phyloP scores from a whole-genome alignment of 805 yeast species.

The Teunomyces barrocoloradensis region DNA sequence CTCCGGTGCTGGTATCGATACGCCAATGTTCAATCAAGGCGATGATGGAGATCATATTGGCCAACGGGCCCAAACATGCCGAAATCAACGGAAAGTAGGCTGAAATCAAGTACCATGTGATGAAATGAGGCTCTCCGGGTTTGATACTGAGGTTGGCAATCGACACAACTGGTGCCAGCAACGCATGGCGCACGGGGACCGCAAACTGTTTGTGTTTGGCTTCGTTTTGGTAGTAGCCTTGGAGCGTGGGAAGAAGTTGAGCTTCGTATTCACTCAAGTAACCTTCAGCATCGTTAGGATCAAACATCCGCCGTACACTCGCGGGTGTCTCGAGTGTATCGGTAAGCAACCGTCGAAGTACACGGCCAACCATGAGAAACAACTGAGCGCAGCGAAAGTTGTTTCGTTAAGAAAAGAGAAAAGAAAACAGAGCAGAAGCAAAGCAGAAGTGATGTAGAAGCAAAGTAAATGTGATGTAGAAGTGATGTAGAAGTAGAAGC shows the following conservation, averaged over 20 bases:
- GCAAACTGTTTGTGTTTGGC: constrained; percentile 4
- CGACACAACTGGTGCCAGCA: constrained; percentile 31
- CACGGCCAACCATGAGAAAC: not conserved
- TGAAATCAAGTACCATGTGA: constrained; percentile 64
- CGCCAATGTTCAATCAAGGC: constrained; percentile 75
- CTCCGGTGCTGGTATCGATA: constrained; percentile 19
- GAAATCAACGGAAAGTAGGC: constrained; percentile 72
- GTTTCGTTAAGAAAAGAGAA: not conserved
- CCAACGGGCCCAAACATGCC: constrained; percentile 76
- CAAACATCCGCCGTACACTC: not conserved
- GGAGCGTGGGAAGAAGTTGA: not conserved
- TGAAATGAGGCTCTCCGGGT: constrained; percentile 37
- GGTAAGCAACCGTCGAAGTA: not conserved
- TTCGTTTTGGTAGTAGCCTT: not conserved
- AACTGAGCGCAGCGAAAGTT: no score
- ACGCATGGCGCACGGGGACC: constrained; percentile 26
- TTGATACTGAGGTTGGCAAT: constrained; percentile 29
- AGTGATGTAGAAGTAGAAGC: no score
- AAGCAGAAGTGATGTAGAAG: no score
- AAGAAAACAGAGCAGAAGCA: not conserved
- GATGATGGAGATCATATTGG: constrained; percentile 69
- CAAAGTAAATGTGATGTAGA: no score
- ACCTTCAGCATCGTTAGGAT: constrained; percentile 4
- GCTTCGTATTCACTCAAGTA: not conserved
- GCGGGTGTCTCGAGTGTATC: not conserved